Base-by-base conservation (phyloP, 257 asterid genomes). In the Nicotiana sylvestris region DNA sequence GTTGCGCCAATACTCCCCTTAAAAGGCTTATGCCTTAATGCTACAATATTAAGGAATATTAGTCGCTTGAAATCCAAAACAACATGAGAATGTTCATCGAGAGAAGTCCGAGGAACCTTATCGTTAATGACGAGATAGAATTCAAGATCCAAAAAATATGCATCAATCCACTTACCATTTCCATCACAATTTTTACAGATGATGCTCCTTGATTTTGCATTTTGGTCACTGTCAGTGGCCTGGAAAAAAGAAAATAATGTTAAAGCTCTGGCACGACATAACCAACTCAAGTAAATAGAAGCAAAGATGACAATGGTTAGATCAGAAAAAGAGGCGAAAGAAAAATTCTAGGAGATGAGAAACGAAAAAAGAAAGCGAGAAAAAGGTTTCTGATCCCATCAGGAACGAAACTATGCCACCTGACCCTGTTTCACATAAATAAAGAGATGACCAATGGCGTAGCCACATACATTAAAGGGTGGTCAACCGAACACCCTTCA, bases 151-250 rank as follows among this genome's bases (percentile, higher is more conserved):
- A 72, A 3, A 57, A 43, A 18, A 35, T 0, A 25, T 61, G 18
- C 43, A 37, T 35, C 8, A 70, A 66, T 77, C n/a, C 11, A 78
- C 85, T 83, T 49, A 88, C 89, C 89, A 86, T 86, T 86, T 80
- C 90, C 90, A 0, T 88, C 90, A 81, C 90, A 88, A 9, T 76
- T 66, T 66, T 65, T 11, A 81, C 90, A 86, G 12, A 88, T 35
- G 2, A 88, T 77, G 87, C 86, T 88, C 16, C 21, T 88, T 27
- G 43, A 13, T 43, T 88, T 86, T 46, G 84, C 82, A 37, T 62
- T 61, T 62, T 64, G 74, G 27, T 43, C 67, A 37, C 66, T 65
- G 46, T 68, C 62, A 9, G 89, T 46, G 17, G 86, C 89, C 90
- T 88, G 66, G n/a, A 74, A 79, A 88, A 49, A 8, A 66, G 62